A percentile compares a stretch with the other conserved stretches of the same genome.
These are phyloP conservation scores for Vigna radiata DNA, from an alignment of 306 rosid genomes.

Conservation along the genomic window DNA sequence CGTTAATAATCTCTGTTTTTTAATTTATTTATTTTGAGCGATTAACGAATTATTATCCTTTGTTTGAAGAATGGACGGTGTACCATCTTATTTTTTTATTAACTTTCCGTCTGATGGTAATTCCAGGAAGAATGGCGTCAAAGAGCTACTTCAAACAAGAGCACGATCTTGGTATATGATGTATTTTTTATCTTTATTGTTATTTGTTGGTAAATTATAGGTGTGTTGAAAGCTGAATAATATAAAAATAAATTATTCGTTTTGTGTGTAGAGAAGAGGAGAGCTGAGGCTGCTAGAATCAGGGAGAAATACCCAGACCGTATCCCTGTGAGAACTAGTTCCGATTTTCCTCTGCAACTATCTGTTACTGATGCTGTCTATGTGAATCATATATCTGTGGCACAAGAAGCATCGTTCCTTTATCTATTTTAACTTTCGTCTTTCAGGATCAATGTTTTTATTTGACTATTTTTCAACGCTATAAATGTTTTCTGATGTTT, in stretches of 20 bases:
- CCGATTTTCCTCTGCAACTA: slow-evolving; percentile 11
- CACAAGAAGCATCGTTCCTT: slow-evolving; percentile 4
- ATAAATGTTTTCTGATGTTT: not conserved
- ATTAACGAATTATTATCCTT: slow-evolving; percentile 6
- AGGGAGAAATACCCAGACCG: slow-evolving; percentile 94
- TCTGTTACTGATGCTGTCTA: not conserved
- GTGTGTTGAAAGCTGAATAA: slow-evolving; percentile 20
- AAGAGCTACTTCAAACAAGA: slow-evolving; percentile 98
- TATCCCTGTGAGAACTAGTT: slow-evolving; percentile 75
- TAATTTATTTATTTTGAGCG: not conserved
- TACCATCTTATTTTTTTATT: slow-evolving; percentile 17
- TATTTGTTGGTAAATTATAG: not conserved
- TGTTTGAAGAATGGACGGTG: slow-evolving; percentile 14
- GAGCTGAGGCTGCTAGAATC: slow-evolving; percentile 91
- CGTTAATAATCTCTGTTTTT: not conserved
- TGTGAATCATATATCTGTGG: slow-evolving; percentile 32
- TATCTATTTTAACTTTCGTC: not conserved
- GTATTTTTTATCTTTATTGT: not conserved
- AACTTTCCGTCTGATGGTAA: slow-evolving; percentile 44
- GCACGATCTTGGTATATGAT: slow-evolving; percentile 80
- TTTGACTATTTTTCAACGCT: not conserved
- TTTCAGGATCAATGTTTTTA: slow-evolving; percentile 15
- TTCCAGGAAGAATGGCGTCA: slow-evolving; percentile 86
- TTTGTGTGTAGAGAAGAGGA: slow-evolving; percentile 76
- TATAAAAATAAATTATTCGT: slow-evolving; percentile 22